Evolutionary conservation across 768 basidiomycete species (phyloP).

Genomic region (Lactifluus subvellereus): DNA sequence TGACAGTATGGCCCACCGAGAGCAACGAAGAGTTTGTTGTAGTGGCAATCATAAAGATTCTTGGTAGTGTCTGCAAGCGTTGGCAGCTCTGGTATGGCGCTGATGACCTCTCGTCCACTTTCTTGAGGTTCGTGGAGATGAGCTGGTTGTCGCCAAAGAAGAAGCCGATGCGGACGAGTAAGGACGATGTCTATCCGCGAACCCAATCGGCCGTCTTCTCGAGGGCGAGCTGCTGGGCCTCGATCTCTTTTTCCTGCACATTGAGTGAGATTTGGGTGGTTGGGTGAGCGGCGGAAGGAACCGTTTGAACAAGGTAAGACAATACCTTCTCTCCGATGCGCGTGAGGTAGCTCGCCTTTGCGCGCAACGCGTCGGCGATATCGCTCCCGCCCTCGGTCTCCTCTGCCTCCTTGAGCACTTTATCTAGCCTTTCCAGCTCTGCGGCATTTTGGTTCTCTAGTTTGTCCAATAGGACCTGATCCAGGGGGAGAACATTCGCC

Average conservation of each 20-base stretch:
- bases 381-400: constrained; percentile 92
- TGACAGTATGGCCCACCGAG: constrained; percentile 48
- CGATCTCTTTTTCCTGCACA: constrained; percentile 67
- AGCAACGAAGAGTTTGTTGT: constrained; percentile 89
- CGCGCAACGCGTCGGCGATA: constrained; percentile 81
- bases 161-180: constrained; percentile 78
- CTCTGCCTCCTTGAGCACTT: constrained; percentile 76
- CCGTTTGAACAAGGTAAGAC: not conserved
- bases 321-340: constrained; percentile 77
- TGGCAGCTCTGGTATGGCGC: constrained; percentile 77
- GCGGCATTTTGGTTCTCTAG: constrained; percentile 68
- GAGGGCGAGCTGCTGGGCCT: constrained; percentile 76
- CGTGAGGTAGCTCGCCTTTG: constrained; percentile 79
- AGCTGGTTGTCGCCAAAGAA: constrained; percentile 80
- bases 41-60: constrained; percentile 88
- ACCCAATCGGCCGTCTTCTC: constrained; percentile 91
- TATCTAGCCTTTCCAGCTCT: constrained; percentile 69
- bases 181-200: constrained; percentile 91
- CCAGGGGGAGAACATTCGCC: constrained; percentile 43
- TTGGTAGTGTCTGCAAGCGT: constrained; percentile 77
- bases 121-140: constrained; percentile 62
- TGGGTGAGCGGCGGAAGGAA: not conserved
- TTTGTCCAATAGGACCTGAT: constrained; percentile 45
- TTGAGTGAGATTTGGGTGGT: not conserved
- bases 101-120: constrained; percentile 87